These are phyloP conservation scores for Vigna trinervia DNA, from an alignment of 306 rosid species.

Conservation along the genomic window DNA sequence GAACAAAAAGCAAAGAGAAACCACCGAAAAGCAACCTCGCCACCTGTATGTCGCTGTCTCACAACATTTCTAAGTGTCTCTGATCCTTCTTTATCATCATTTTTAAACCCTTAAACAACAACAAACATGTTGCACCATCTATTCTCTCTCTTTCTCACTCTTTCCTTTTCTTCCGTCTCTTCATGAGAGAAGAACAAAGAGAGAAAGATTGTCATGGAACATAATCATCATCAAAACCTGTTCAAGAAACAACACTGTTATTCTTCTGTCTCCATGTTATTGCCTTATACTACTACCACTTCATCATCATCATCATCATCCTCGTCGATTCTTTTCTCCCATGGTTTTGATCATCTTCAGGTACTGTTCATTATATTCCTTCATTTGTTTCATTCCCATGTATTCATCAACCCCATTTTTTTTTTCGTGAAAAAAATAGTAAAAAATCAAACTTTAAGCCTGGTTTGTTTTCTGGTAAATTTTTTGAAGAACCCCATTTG, in stretches of 20 bases:
- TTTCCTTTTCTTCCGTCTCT: background rate
- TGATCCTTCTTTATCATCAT: background rate
- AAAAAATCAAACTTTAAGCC: too few relatives aligned
- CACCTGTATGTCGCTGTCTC: background rate
- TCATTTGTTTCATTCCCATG: background rate
- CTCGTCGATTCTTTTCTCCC: background rate
- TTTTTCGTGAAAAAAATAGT: too few relatives aligned
- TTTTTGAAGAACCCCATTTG: too few relatives aligned
- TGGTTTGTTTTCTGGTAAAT: too few relatives aligned
- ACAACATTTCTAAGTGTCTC: background rate
- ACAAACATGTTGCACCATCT: background rate
- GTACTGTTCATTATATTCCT: background rate
- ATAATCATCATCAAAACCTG: background rate
- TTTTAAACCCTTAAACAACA: constrained; percentile 18
- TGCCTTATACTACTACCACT: background rate
- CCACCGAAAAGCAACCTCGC: constrained; percentile 41
- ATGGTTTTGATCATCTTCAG: background rate
- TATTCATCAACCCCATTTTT: background rate
- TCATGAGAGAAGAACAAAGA: background rate
- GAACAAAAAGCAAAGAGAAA: constrained; percentile 31
- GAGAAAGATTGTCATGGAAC: background rate
- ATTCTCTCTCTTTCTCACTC: background rate
- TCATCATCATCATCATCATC: background rate
- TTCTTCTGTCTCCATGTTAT: background rate
- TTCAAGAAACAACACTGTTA: background rate